Percentiles rank a stretch among this genome's conserved stretches.
Evolutionary conservation across 495 filamentous ascomycete genomes (phyloP).

Genomic region (Xeromyces bisporus): DNA sequence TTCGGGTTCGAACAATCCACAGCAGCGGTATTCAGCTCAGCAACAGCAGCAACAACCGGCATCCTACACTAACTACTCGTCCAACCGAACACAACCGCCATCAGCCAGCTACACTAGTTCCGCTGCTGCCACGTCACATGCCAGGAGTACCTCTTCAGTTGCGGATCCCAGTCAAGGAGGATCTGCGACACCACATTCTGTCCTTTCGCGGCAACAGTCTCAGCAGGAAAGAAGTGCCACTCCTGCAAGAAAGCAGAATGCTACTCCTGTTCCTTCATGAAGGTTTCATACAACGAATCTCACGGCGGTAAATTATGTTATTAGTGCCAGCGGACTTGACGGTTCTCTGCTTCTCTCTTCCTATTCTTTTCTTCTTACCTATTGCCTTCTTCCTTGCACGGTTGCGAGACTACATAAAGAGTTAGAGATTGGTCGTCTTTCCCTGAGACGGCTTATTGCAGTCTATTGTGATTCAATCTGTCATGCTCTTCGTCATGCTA

Average conservation of each 20-base stretch:
- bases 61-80: slow-evolving; percentile 11
- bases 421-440: no score
- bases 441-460: no score
- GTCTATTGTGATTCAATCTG: no score
- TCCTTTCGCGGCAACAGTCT: slow-evolving; percentile 3
- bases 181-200: slow-evolving; percentile 26
- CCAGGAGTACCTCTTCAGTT: slow-evolving; percentile 25
- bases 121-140: slow-evolving; percentile 23
- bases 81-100: slow-evolving; percentile 13
- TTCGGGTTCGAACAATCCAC: slow-evolving; percentile 9
- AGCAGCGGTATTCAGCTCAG: slow-evolving; percentile 15
- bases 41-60: slow-evolving; percentile 12
- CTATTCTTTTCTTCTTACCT: no score
- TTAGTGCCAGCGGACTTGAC: no score
- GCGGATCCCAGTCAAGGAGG: slow-evolving; percentile 18
- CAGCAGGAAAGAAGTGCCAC: slow-evolving; percentile 23
- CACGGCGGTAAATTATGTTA: no score
- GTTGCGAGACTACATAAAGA: no score
- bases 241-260: slow-evolving; percentile 25
- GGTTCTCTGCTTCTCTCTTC: no score
- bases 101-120: slow-evolving; percentile 23
- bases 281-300: no score
- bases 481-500: no score
- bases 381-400: no score
- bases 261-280: slow-evolving; percentile 24